Evolutionary conservation across 2,329 filamentous ascomycete species (phyloP).

Genomic region (Tolypocladium capitatum): DNA sequence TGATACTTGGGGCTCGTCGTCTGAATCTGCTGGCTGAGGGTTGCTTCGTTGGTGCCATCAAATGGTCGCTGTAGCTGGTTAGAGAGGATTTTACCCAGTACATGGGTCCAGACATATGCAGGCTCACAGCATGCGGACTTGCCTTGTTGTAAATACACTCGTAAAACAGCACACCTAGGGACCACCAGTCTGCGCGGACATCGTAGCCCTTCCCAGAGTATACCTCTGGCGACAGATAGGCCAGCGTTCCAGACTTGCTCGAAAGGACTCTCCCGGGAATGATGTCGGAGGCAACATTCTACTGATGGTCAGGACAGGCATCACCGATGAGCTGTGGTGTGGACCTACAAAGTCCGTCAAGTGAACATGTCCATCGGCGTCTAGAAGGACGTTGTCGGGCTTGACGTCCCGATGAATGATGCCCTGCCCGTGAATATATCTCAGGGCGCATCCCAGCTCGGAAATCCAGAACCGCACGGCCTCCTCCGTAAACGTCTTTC

Average conservation of each 20-base stretch:
- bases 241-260: slow-evolving; percentile 92
- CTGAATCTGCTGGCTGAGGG: slow-evolving; percentile 66
- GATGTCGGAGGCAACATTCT: slow-evolving; percentile 96
- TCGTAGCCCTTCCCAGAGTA: slow-evolving; percentile 85
- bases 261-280: slow-evolving; percentile 69
- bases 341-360: slow-evolving; percentile 83
- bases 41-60: slow-evolving; percentile 74
- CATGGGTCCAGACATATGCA: too few species aligned
- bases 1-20: slow-evolving; percentile 76
- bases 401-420: slow-evolving; percentile 90
- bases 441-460: slow-evolving; percentile 79
- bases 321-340: neutral
- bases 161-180: slow-evolving; percentile 92
- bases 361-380: slow-evolving; percentile 87
- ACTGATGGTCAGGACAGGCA: slow-evolving; percentile 9
- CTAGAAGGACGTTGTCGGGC: slow-evolving; percentile 80
- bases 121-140: slow-evolving; percentile 12
- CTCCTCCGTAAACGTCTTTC: slow-evolving; percentile 96
- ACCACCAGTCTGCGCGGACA: slow-evolving; percentile 95
- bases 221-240: slow-evolving; percentile 91
- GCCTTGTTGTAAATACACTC: slow-evolving; percentile 99
- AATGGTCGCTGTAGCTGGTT: slow-evolving; percentile 60
- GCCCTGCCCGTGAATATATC: slow-evolving; percentile 73
- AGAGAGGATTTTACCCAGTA: neutral
- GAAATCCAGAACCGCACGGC: slow-evolving; percentile 95